Conservation (phyloP, 2,329 filamentous ascomycete species). For the Aspergillus eucalypticola region DNA sequence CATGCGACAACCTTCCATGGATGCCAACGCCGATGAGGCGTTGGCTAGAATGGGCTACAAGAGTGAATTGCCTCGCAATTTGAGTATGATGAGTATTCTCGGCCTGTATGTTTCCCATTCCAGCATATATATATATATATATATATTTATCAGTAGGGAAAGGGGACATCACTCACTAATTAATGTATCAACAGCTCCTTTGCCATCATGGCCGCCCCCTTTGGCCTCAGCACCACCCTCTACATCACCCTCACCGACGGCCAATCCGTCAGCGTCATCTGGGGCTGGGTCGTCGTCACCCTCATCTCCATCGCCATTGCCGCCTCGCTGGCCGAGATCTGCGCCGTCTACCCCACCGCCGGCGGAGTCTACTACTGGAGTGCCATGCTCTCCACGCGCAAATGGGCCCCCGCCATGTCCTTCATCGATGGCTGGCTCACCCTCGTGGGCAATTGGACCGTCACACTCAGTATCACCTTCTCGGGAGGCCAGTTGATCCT, state of each 20-base stretch:
- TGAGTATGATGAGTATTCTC: conserved; percentile 70
- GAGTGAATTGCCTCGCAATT: conserved; percentile 64
- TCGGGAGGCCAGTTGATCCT: conserved; percentile 70
- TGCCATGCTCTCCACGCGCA: conserved; percentile 65
- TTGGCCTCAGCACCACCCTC: conserved; percentile 67
- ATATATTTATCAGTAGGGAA: not conserved
- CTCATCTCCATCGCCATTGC: conserved; percentile 65
- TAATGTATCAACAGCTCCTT: conserved; percentile 54
- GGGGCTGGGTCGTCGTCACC: conserved; percentile 68
- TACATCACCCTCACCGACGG: conserved; percentile 69
- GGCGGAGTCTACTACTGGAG: conserved; percentile 72
- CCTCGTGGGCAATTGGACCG: conserved; percentile 72
- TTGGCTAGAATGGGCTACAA: conserved; percentile 69
- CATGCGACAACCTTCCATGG: conserved; percentile 27
- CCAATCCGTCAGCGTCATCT: conserved; percentile 68
- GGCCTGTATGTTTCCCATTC: conserved; percentile 52
- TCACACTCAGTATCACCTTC: conserved; percentile 68
- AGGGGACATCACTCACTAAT: not conserved
- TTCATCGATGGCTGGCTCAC: conserved; percentile 73
- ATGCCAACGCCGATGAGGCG: conserved; percentile 56
- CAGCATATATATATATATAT: too few relatives aligned
- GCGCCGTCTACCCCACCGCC: conserved; percentile 67
- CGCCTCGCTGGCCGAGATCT: conserved; percentile 68
- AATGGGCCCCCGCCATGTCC: conserved; percentile 66
- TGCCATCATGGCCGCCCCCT: conserved; percentile 73